Conservation (phyloP, 2,329 filamentous ascomycete species). For the Fusarium tjaetaba region DNA sequence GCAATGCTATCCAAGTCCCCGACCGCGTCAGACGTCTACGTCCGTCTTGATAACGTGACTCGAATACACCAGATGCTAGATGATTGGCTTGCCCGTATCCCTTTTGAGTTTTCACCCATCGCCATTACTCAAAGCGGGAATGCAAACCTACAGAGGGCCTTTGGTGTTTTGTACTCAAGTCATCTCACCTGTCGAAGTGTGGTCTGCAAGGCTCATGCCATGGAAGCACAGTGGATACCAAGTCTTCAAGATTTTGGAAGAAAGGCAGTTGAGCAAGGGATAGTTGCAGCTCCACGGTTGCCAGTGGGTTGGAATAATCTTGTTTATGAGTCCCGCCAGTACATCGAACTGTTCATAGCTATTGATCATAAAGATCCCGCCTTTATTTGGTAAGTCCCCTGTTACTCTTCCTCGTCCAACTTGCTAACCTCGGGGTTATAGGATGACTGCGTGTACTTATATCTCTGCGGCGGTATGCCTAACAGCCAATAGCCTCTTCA, state of each 20-base stretch:
- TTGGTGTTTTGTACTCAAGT: conserved; percentile 15
- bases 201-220: not conserved
- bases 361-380: not conserved
- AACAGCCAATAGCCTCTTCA: not conserved
- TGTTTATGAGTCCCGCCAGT: conserved; percentile 7
- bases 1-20: not conserved
- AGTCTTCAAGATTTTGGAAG: not conserved
- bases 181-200: not conserved
- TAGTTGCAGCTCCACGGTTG: not conserved
- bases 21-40: not conserved
- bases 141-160: not conserved
- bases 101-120: not conserved
- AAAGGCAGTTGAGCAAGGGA: rapidly evolving
- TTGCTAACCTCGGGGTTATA: rapidly evolving
- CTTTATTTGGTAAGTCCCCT: not conserved
- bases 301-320: conserved; percentile 10
- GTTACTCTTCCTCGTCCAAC: no score
- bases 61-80: not conserved
- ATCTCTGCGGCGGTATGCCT: not conserved
- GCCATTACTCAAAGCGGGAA: not conserved
- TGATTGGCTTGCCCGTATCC: conserved; percentile 7
- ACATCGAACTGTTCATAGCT: not conserved
- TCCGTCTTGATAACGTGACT: not conserved
- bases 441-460: conserved; percentile 8
- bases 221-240: conserved; percentile 1